Conservation (phyloP, 2,329 filamentous ascomycete genomes). For the Elsinoe batatas region DNA sequence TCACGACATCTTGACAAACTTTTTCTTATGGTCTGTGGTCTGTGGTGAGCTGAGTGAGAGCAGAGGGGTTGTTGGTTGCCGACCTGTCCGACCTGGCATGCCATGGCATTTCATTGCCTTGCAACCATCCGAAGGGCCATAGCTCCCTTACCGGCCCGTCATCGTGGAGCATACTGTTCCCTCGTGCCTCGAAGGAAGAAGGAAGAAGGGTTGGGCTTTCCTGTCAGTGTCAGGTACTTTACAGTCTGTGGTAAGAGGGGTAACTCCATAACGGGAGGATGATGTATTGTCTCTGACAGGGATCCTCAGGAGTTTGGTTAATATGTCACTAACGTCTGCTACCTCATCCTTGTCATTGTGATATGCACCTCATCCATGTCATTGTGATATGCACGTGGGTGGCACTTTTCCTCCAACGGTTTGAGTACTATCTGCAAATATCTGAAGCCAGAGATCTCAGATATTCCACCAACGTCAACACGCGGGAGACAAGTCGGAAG, state of each 20-base stretch:
- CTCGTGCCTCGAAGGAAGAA: not conserved
- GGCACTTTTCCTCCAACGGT: not conserved
- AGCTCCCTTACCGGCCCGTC: not conserved
- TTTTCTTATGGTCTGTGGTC: not conserved
- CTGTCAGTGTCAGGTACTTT: not conserved
- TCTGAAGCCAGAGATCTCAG: not conserved
- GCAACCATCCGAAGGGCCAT: not conserved
- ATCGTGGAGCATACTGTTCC: not conserved
- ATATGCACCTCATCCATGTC: constrained; percentile 7
- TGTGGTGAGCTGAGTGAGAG: not conserved
- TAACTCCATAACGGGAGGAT: not conserved
- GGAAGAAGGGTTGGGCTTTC: not conserved
- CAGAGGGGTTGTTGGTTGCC: not conserved
- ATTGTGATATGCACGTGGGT: constrained; percentile 3
- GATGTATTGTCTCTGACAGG: constrained; percentile 7
- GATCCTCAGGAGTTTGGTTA: not conserved
- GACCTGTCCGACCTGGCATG: not conserved
- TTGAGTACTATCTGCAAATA: not conserved
- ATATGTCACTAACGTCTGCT: not conserved
- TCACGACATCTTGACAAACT: not conserved
- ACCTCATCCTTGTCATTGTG: not conserved
- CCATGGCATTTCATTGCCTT: not conserved
- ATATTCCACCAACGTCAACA: not conserved
- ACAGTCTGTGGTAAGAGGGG: not conserved
- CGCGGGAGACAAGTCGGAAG: not conserved